A percentile compares a stretch with the other conserved stretches of the same genome.
Conservation (phyloP, 208 protist genomes). For the Crithidia brevicula region DNA sequence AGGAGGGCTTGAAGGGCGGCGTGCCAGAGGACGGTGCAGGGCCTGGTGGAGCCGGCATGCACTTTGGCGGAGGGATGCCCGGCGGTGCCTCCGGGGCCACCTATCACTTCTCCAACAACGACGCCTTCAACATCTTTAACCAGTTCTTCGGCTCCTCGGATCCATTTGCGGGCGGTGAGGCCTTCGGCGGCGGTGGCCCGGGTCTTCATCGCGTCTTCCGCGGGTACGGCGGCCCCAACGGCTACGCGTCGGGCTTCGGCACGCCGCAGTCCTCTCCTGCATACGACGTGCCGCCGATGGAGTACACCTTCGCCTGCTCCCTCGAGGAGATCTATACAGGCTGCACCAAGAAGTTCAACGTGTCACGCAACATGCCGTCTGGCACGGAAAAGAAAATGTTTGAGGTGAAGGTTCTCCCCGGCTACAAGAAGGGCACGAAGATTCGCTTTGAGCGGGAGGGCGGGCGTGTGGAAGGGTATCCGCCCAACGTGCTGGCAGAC, state of each 20-base stretch:
- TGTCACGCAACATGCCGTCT: slow-evolving; percentile 85
- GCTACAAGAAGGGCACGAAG: slow-evolving; percentile 97
- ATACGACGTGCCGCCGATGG: slow-evolving; percentile 83
- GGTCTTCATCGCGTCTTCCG: slow-evolving; percentile 86
- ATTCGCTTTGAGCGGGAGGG: slow-evolving; percentile 93
- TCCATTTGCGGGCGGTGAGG: slow-evolving; percentile 84
- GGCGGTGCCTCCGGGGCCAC: slow-evolving; percentile 41
- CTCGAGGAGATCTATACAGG: slow-evolving; percentile 99
- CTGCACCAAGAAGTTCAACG: slow-evolving; percentile 93
- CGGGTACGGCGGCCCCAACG: slow-evolving; percentile 78
- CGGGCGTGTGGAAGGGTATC: slow-evolving; percentile 81
- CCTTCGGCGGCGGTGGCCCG: slow-evolving; percentile 83
- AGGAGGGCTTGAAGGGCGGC: slow-evolving; percentile 95
- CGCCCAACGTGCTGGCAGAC: slow-evolving; percentile 93
- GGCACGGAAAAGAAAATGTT: slow-evolving; percentile 89
- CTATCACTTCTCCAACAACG: slow-evolving; percentile 75
- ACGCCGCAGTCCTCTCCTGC: slow-evolving; percentile 90
- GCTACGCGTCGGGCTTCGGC: slow-evolving; percentile 70
- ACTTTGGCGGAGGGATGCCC: slow-evolving; percentile 67
- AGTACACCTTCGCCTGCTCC: slow-evolving; percentile 92
- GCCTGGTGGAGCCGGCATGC: slow-evolving; percentile 64
- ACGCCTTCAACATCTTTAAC: slow-evolving; percentile 92
- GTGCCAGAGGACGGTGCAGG: slow-evolving; percentile 54
- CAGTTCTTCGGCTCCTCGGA: slow-evolving; percentile 82
- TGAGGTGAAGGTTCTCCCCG: slow-evolving; percentile 94